Evolutionary conservation across 2,329 filamentous ascomycete species (phyloP), one percentile per base, ranked within the genome.

Genomic region (Alternaria ethzedia): DNA sequence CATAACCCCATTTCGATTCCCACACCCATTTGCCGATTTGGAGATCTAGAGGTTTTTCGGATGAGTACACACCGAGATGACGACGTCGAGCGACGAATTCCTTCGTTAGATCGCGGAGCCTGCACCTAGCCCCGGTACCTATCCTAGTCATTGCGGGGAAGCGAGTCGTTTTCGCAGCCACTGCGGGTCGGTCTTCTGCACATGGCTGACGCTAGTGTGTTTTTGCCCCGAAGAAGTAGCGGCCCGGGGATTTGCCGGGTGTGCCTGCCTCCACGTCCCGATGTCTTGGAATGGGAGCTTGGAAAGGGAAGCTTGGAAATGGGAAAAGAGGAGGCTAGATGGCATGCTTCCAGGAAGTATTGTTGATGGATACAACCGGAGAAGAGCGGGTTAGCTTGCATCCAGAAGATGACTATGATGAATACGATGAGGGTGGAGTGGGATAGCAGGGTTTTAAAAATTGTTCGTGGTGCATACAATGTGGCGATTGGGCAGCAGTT

Each of bases 101-200:
- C 32, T 1, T 20, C 36, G 1, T 50, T 44, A 21, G 32, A 36
- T 15, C 28, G 52, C 28, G 58, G 52, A 59, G 50, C n/a, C 25
- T 25, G 61, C 26, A 55, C 44, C 20, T 23, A 21, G 17, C 20
- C 20, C 49, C 20, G 49, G 49, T 6, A 25, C 5, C 13, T 3
- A 52, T 25, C 49, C 49, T 51, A 30, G 45, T 36, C 36, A 59
- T 60, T 23, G 64, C 62, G 65, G 65, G 64, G 67, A 65, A 62
- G 52, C 45, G 52, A 54, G 44, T 45, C 41, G 36, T 54, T 47
- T 23, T 50, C 20, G n/a, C 49, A 15, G 17, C 49, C n/a, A 17
- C 23, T 49, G 49, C 20, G 17, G 36, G 36, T 54, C 51, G n/a
- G 26, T 52, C 46, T 28, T 36, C n/a, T 58, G 56, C 56, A 52